These are phyloP conservation scores for Fusarium annulatum DNA, from an alignment of 2,329 filamentous ascomycete genomes.

Conservation along the genomic window DNA sequence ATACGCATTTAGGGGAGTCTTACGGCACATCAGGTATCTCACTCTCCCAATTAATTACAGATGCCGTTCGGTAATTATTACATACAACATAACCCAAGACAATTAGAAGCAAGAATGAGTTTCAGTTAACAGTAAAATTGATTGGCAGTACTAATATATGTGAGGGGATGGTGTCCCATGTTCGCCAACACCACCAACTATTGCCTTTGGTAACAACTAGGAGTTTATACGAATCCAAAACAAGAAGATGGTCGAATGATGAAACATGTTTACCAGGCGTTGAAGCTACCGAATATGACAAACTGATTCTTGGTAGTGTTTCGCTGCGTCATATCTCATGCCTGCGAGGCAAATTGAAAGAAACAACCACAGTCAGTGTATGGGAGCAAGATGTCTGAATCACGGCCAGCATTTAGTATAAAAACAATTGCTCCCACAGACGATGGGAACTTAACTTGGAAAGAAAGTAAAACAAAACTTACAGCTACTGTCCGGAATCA, in stretches of 20 bases:
- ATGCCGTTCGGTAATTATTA: too few species aligned
- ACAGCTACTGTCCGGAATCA: neutral
- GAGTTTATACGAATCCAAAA: neutral
- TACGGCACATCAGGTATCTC: too few species aligned
- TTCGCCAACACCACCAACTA: neutral
- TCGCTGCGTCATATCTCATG: neutral
- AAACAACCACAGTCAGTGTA: neutral
- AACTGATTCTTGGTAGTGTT: neutral
- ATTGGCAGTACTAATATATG: neutral
- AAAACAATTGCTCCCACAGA: neutral
- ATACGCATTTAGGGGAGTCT: too few species aligned
- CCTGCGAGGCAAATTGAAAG: neutral
- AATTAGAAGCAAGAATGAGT: neutral
- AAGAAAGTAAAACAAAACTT: neutral
- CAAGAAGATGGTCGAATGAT: neutral
- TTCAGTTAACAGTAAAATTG: neutral
- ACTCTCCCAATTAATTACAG: neutral
- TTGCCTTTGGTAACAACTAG: neutral
- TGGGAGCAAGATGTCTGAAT: neutral
- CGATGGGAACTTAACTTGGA: too few species aligned
- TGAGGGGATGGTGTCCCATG: neutral
- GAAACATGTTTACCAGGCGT: neutral
- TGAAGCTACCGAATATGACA: neutral
- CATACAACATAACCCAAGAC: too few species aligned
- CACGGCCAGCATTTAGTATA: neutral